Evolutionary conservation across 2,329 filamentous ascomycete genomes (phyloP), one percentile per base, ranked within the genome.

Genomic region (Nemania sp.): DNA sequence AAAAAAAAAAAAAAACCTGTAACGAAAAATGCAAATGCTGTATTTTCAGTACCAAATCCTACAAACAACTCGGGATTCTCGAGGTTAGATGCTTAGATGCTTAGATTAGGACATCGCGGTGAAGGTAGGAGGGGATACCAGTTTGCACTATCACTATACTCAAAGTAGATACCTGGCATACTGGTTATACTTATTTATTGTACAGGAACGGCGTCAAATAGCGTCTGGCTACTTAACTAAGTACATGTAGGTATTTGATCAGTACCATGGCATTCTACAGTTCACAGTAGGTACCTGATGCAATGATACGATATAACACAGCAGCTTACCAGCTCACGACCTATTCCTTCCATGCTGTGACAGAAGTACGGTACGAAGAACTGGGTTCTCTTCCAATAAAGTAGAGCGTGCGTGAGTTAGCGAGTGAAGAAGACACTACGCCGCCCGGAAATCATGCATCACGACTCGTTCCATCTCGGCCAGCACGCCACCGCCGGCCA

Each of bases 401-500:
- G 25, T 7, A 29, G n/a, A n/a, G n/a, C n/a, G n/a, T n/a, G n/a
- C 25, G 4, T 29, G 7, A 29, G 25, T 7, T 3, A 29, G 25
- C 25, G 35, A 39, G 35, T 13, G 34, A 35, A 39, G 35, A 4
- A 11, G 12, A 5, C 3, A 32, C 46, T 62, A 64, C 47, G 40
- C 42, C 10, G 64, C 53, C 21, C 70, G 63, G 10, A 69, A 62
- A 61, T 71, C 71, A 12, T 67, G 75, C 68, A 87, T 70, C 43
- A 80, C 72, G 4, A 85, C 84, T 70, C 88, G 86, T 79, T 96
- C 92, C 78, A 97, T 83, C 82, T 97, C 72, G 7, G 92, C 92
- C 47, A 97, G 82, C 53, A 94, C 84, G 15, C 93, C 93, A 69
- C 90, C 87, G 20, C 92, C 92, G 50, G 88, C 87, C 68, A 97